phyloP scores from a whole-genome alignment of 192 early-diverging fungal genomes.

The Lobosporangium transversale region DNA sequence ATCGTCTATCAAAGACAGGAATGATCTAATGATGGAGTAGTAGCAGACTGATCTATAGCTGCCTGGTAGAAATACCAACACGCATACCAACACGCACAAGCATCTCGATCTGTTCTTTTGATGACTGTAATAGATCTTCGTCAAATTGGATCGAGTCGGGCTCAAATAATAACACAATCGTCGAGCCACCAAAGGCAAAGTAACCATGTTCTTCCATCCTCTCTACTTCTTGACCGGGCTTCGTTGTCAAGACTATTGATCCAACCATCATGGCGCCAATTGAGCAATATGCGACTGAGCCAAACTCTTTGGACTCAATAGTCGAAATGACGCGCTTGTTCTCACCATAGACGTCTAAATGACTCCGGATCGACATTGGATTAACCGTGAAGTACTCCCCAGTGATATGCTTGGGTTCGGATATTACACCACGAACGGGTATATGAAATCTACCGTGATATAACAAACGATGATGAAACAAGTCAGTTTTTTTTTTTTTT shows the following conservation, averaged over 20 bases:
- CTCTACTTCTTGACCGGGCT: conserved; percentile 52
- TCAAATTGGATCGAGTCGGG: conserved; percentile 72
- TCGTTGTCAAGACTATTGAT: conserved; percentile 72
- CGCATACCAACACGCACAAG: conserved; percentile 45
- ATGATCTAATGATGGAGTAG: too few relatives aligned
- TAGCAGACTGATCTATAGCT: too few relatives aligned
- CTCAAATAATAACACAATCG: conserved; percentile 78
- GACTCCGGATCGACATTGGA: conserved; percentile 78
- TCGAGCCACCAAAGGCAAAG: conserved; percentile 85
- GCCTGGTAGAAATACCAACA: conserved; percentile 28
- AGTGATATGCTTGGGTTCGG: conserved; percentile 60
- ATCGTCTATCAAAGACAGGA: too few relatives aligned
- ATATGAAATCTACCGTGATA: conserved; percentile 67
- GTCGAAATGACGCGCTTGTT: conserved; percentile 75
- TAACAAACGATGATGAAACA: neutral
- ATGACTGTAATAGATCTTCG: conserved; percentile 66
- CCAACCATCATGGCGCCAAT: conserved; percentile 92
- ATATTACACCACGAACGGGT: conserved; percentile 74
- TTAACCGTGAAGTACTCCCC: conserved; percentile 90
- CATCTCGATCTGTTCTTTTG: conserved; percentile 50
- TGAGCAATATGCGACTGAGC: conserved; percentile 72
- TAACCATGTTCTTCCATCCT: conserved; percentile 85
- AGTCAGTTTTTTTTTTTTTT: neutral
- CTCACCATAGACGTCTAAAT: conserved; percentile 82
- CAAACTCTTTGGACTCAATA: conserved; percentile 73